phyloP scores from a whole-genome alignment of 1,284 basidiomycete genomes.

The Coriolopsis trogii region DNA sequence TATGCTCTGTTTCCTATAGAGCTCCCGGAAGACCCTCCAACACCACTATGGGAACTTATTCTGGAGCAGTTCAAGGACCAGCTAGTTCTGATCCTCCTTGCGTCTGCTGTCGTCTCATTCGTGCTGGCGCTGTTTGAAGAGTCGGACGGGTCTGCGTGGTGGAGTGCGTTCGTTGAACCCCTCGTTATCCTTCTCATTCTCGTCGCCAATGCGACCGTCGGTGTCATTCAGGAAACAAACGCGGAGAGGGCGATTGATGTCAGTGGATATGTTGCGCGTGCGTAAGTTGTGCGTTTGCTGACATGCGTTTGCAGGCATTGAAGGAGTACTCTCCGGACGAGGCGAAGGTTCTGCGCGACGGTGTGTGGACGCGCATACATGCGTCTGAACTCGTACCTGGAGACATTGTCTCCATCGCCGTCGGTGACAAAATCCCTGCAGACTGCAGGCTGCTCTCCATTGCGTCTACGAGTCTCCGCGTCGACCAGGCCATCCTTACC shows the following conservation, averaged over 20 bases:
- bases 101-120: constrained; percentile 90
- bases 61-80: constrained; percentile 98
- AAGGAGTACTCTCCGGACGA: constrained; percentile 96
- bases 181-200: constrained; percentile 92
- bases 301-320: constrained; percentile 65
- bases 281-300: constrained; percentile 5
- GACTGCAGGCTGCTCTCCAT: constrained; percentile 90
- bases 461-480: constrained; percentile 87
- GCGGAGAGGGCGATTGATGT: constrained; percentile 96
- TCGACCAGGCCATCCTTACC: constrained; percentile 94
- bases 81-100: constrained; percentile 92
- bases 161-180: constrained; percentile 90
- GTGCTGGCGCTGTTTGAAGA: constrained; percentile 86
- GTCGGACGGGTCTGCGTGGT: constrained; percentile 63
- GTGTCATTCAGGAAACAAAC: constrained; percentile 93
- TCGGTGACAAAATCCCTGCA: constrained; percentile 94
- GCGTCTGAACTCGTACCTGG: constrained; percentile 91
- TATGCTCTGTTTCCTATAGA: constrained; percentile 46
- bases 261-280: constrained; percentile 38
- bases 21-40: constrained; percentile 87
- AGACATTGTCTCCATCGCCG: constrained; percentile 86
- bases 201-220: constrained; percentile 91
- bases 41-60: constrained; percentile 92
- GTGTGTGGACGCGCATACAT: constrained; percentile 74
- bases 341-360: constrained; percentile 84